A percentile compares a stretch with the other conserved stretches of the same genome.
phyloP scores from a whole-genome alignment of 2,329 filamentous ascomycete species.

The Trichophyton simii region DNA sequence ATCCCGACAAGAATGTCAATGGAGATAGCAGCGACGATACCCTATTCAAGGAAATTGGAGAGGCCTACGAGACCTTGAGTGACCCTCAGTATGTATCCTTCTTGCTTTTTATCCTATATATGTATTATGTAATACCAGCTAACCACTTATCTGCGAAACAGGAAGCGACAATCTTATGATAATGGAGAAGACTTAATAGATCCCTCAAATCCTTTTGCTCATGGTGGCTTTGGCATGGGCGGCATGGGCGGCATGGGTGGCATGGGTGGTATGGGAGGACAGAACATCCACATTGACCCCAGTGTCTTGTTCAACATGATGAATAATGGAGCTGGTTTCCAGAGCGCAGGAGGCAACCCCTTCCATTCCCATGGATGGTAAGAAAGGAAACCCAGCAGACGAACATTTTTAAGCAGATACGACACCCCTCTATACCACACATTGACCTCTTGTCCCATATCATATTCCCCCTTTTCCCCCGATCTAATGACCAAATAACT shows the following conservation, averaged over 20 bases:
- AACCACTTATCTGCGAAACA: constrained; percentile 23
- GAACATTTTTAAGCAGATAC: too few relatives aligned
- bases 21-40: constrained; percentile 72
- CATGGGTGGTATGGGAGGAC: constrained; percentile 17
- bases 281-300: constrained; percentile 50
- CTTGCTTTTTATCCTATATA: constrained; percentile 7
- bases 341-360: constrained; percentile 40
- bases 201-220: constrained; percentile 70
- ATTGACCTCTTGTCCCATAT: too few relatives aligned
- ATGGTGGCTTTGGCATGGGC: constrained; percentile 42
- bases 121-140: background rate
- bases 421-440: too few relatives aligned
- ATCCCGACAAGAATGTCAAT: constrained; percentile 89
- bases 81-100: constrained; percentile 64
- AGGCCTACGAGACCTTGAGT: constrained; percentile 91
- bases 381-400: background rate
- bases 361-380: constrained; percentile 20
- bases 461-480: background rate
- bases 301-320: constrained; percentile 78
- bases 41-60: constrained; percentile 94
- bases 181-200: constrained; percentile 86
- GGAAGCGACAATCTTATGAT: constrained; percentile 82
- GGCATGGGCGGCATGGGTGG: constrained; percentile 42
- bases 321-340: constrained; percentile 46
- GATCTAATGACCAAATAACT: background rate